Percentiles rank a stretch among this genome's conserved stretches.
Conservation (phyloP, 2,329 filamentous ascomycete species). For the Myriosclerotinia duriaeana region DNA sequence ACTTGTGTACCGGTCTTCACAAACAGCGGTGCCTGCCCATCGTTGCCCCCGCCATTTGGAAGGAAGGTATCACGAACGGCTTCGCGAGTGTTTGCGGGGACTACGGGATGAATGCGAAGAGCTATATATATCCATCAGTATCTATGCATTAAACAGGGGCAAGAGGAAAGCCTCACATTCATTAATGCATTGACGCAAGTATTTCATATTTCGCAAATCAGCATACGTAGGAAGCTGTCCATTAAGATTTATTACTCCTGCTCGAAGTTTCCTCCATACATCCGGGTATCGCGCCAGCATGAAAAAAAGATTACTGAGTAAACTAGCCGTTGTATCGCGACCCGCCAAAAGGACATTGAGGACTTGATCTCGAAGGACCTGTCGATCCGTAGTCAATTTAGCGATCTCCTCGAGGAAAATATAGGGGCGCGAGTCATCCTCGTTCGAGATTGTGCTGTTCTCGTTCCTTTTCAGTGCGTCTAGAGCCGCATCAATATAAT, state of each 20-base stretch:
- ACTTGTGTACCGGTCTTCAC: constrained; percentile 31
- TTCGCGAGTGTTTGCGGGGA: constrained; percentile 34
- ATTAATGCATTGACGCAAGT: constrained; percentile 55
- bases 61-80: constrained; percentile 33
- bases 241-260: constrained; percentile 38
- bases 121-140: constrained; percentile 24
- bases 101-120: constrained; percentile 44
- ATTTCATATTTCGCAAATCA: constrained; percentile 52
- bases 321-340: constrained; percentile 45
- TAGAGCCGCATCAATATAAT: constrained; percentile 20
- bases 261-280: constrained; percentile 39
- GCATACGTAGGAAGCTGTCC: constrained; percentile 46
- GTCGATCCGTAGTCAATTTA: constrained; percentile 45
- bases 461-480: neutral
- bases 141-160: neutral
- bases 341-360: constrained; percentile 43
- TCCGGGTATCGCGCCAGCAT: constrained; percentile 34
- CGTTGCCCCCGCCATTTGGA: constrained; percentile 38
- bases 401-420: constrained; percentile 52
- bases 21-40: constrained; percentile 36
- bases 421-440: constrained; percentile 26
- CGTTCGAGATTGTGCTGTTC: neutral
- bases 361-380: constrained; percentile 40
- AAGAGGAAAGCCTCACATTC: constrained; percentile 47
- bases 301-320: constrained; percentile 42